Evolutionary conservation across 129 eudicot genomes (phyloP), one percentile per base, ranked within the genome.

Genomic region (Pittosporum tobira): DNA sequence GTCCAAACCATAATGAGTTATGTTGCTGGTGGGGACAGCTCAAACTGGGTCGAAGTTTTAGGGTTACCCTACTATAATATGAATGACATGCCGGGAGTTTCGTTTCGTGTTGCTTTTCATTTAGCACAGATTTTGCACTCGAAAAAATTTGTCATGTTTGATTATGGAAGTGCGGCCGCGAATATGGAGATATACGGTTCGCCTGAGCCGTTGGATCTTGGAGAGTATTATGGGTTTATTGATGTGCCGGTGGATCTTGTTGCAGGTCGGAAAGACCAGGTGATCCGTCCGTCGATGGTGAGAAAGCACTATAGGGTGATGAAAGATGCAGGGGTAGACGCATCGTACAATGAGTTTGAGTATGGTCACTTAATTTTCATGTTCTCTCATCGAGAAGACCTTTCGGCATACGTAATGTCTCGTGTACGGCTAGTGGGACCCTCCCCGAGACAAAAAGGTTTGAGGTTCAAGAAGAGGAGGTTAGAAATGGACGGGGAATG

Each of bases 41-140:
- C 98, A 6, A 86, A 91, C 43, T 91, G 98, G 98, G 78, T 91
- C 0, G 98, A 95, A 23, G 98, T 85, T 1, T 54, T 91, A 31
- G 98, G 95, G 2, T 48, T 85, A 48, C 94, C 96, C 0, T 95
- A 91, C 71, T 91, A 91, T 49, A 91, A 91, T 55, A 86, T 91
- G 95, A 91, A 81, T 31, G 85, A 91, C 58, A 91, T 91, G 98
- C 98, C 98, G 0, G 98, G 95, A 2, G 89, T 91, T 19, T 76
- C 98, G 4, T 86, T 86, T 51, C 73, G 77, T 3, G 98, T 91
- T 59, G 89, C 94, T 1, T 85, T 81, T 14, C 98, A 91, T 65
- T 65, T 91, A 56, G 87, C 98, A 9, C 98, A 91, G 71, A 80
- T 91, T 23, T 79, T 83, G 71, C 83, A 53, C 0, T 27, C 88